phyloP scores from a whole-genome alignment of 176 grass and related monocot species.

The Otatea glauca region DNA sequence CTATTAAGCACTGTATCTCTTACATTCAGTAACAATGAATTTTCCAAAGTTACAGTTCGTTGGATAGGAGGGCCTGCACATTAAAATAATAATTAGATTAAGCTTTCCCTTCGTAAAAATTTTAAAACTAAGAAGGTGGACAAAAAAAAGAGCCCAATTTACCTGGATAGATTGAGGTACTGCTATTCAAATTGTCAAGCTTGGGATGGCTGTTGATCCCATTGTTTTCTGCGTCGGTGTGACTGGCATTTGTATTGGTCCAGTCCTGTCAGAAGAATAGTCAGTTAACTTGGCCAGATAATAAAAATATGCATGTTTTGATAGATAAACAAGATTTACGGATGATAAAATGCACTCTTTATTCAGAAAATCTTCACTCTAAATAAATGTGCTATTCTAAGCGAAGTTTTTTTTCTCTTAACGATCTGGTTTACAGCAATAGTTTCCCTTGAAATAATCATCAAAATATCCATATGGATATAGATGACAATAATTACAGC shows the following conservation, averaged over 20 bases:
- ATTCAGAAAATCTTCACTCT: not conserved
- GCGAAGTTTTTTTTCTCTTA: not conserved
- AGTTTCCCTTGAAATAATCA: slow-evolving; percentile 5
- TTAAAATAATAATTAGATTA: slow-evolving; percentile 13
- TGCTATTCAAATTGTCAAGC: slow-evolving; percentile 1
- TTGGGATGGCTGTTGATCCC: not conserved
- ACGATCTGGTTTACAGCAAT: not conserved
- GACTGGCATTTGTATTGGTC: slow-evolving; percentile 10
- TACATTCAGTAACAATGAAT: slow-evolving; percentile 27
- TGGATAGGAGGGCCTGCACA: slow-evolving; percentile 38
- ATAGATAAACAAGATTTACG: not conserved
- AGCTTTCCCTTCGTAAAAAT: not conserved
- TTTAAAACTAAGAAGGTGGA: not conserved
- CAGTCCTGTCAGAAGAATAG: slow-evolving; percentile 14
- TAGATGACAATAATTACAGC: not conserved
- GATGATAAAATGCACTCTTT: not conserved
- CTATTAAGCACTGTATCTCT: not conserved
- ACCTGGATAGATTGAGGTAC: slow-evolving; percentile 35
- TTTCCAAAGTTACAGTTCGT: slow-evolving; percentile 11
- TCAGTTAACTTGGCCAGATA: not conserved
- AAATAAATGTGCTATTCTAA: not conserved
- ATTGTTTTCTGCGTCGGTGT: not conserved
- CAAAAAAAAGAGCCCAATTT: not conserved
- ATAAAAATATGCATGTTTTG: not conserved
- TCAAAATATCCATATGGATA: not conserved